These are phyloP conservation scores for Tulasnella sp. DNA, from an alignment of 768 basidiomycete species.

Conservation along the genomic window DNA sequence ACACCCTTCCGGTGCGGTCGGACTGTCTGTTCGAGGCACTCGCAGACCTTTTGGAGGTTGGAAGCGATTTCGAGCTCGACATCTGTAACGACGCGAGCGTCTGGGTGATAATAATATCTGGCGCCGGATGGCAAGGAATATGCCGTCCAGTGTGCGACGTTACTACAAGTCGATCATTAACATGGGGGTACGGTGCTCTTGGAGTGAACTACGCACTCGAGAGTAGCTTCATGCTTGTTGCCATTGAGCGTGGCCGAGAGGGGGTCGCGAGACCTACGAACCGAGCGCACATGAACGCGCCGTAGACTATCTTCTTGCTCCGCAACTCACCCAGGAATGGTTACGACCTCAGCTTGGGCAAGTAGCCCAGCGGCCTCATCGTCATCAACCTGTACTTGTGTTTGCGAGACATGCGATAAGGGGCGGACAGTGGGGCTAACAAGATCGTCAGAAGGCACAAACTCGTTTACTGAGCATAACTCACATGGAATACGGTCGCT, in stretches of 20 bases:
- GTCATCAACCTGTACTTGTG: slow-evolving; percentile 3
- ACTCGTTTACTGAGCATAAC: neutral
- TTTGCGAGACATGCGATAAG: neutral
- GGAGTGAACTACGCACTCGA: no score
- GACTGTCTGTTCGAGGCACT: neutral
- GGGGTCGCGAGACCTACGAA: no score
- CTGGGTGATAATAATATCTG: slow-evolving; percentile 6
- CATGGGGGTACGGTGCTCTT: no score
- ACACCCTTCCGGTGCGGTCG: neutral
- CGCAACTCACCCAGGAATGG: no score
- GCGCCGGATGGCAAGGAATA: neutral
- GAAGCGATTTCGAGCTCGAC: slow-evolving; percentile 5
- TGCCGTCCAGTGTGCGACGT: slow-evolving; percentile 6
- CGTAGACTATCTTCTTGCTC: no score
- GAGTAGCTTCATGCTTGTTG: no score
- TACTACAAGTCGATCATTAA: no score
- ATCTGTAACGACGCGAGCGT: slow-evolving; percentile 10
- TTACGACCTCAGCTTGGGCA: no score
- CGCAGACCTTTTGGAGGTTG: slow-evolving; percentile 1
- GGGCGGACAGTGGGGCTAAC: neutral
- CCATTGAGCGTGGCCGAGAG: no score
- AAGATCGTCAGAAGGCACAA: neutral
- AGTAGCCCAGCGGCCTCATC: neutral
- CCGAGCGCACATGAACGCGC: no score
- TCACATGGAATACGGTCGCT: slow-evolving; percentile 1